Base-by-base conservation (phyloP, 1,284 basidiomycete species). In the Ceratobasidium sp. region DNA sequence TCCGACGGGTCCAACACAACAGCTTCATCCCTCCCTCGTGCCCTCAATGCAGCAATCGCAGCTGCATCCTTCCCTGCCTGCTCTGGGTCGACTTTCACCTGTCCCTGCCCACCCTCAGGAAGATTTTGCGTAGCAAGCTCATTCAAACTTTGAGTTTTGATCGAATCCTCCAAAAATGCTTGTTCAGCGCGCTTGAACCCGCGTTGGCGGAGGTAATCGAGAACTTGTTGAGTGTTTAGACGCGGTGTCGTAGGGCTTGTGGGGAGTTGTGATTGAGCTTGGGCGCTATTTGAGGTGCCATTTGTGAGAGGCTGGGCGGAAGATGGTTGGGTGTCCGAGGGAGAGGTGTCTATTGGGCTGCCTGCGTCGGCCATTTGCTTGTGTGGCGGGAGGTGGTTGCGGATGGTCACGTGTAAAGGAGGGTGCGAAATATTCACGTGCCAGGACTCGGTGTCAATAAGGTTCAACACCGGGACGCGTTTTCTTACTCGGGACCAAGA, bases 1-100 rank as follows among this genome's bases (percentile, higher is more conserved):
- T 98, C 96, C 16, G 91, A 93, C 1, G 95, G 93, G 80, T 98
- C 95, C 21, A 93, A 83, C 18, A 93, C 88, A 49, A 94, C 84
- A 54, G 92, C 90, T 75, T 95, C 93, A 77, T 94, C 93, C 1
- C 92, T 91, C 28, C 92, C 93, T 54, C 91, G 88, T 49, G 87
- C 84, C 16, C 90, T 90, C 75, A 93, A 87, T 76, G 88, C 91
- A 28, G 90, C 87, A 75, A 94, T 87, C 77, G 94, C 82, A 78
- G 87, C 88, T 77, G 79, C 66, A 44, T 69, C 64, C 52, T 69
- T 69, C 9, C 32, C 52, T 13, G 79, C 73, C 75, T 78, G 78
- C 71, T 80, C 80, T 43, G 43, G 66, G 43, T 69, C 64, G 5
- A 57, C n/a, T 62, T 67, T 13, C 89, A 85, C 77, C 87, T 90